phyloP scores from a whole-genome alignment of 176 grass and related monocot species.

The Calamus simplicifolius region DNA sequence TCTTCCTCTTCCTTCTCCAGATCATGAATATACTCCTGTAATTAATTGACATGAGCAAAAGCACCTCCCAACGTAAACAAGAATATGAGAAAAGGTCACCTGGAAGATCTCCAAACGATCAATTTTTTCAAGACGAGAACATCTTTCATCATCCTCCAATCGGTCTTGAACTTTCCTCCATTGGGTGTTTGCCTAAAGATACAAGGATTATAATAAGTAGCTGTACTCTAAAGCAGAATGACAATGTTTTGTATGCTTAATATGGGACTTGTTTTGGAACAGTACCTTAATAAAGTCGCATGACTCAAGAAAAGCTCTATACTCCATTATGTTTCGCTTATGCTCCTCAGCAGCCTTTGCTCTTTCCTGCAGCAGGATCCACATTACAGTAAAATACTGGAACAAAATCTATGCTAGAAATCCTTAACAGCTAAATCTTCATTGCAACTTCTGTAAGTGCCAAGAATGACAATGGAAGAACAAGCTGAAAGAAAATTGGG shows the following conservation, averaged over 20 bases:
- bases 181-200: conserved; percentile 50
- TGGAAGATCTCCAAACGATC: conserved; percentile 84
- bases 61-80: conserved; percentile 4
- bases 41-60: conserved; percentile 21
- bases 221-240: not conserved
- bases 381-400: not conserved
- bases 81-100: conserved; percentile 39
- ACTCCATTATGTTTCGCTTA: conserved; percentile 69
- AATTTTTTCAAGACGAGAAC: conserved; percentile 79
- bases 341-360: conserved; percentile 70
- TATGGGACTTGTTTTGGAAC: not conserved
- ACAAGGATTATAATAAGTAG: not conserved
- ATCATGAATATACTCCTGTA: conserved; percentile 75
- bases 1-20: conserved; percentile 84
- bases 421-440: too few relatives aligned
- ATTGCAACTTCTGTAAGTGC: too few relatives aligned
- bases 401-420: too few relatives aligned
- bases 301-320: conserved; percentile 79
- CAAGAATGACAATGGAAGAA: too few relatives aligned
- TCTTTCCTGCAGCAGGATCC: conserved; percentile 61
- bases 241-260: too few relatives aligned
- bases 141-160: conserved; percentile 85
- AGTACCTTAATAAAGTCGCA: conserved; percentile 97
- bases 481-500: too few relatives aligned
- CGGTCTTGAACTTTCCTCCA: conserved; percentile 96